Evolutionary conservation across 2,329 filamentous ascomycete species (phyloP).

Genomic region (Penicillium janthinellum): DNA sequence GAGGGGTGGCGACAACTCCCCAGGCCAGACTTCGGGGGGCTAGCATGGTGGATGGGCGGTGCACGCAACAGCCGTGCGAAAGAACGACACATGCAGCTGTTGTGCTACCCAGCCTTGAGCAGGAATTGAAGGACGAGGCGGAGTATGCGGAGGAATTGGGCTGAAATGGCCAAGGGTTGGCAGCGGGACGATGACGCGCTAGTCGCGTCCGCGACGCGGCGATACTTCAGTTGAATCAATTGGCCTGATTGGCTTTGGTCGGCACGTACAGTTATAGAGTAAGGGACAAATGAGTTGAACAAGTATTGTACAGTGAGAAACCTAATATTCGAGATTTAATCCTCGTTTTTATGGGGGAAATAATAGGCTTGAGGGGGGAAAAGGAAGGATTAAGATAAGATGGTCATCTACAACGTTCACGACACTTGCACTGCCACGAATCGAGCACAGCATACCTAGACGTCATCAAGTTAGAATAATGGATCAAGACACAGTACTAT

Average conservation of each 20-base stretch:
- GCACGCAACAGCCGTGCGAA: conserved; percentile 27
- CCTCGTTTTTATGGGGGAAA: neutral
- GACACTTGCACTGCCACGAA: neutral
- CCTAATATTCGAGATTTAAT: too few relatives aligned
- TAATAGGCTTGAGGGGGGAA: neutral
- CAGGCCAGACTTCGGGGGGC: conserved; percentile 27
- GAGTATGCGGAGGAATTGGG: too few relatives aligned
- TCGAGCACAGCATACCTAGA: neutral
- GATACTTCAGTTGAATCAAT: neutral
- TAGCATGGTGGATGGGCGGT: conserved; percentile 34
- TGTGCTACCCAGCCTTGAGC: conserved; percentile 8
- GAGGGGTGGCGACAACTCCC: conserved; percentile 33
- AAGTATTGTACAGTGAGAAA: neutral
- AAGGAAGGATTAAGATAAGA: neutral
- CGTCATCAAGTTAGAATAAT: neutral
- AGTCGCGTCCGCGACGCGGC: conserved; percentile 11
- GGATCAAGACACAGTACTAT: neutral
- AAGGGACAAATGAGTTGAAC: neutral
- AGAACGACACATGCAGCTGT: conserved; percentile 36
- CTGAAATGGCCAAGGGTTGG: neutral
- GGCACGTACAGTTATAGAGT: neutral
- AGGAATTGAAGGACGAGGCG: conserved; percentile 1
- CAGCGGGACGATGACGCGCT: conserved; percentile 14
- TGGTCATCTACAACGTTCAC: neutral
- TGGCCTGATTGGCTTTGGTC: neutral